These are phyloP conservation scores for Tribonema minus DNA, from an alignment of 108 stramenopile genomes.

Conservation along the genomic window DNA sequence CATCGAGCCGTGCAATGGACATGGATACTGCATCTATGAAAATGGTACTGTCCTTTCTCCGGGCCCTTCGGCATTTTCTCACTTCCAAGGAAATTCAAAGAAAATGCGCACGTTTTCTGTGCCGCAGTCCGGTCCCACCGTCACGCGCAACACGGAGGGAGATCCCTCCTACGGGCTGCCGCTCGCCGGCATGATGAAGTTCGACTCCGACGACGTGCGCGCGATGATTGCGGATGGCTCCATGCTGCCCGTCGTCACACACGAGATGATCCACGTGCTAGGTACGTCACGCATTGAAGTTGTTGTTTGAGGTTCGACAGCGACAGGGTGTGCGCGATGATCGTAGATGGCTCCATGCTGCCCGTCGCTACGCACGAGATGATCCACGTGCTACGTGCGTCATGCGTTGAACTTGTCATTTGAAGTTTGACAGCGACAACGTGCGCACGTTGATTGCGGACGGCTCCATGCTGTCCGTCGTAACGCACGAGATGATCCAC, in stretches of 20 bases:
- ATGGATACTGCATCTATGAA: no score
- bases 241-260: not conserved
- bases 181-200: not conserved
- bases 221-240: not conserved
- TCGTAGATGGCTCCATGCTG: not conserved
- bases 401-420: no score
- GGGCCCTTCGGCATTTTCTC: no score
- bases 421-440: not conserved
- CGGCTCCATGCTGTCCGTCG: not conserved
- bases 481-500: not conserved
- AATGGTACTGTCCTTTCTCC: no score
- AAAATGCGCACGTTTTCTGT: no score
- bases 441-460: not conserved
- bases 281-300: no score
- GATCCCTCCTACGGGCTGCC: no score
- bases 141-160: no score
- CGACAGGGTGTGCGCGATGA: not conserved
- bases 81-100: no score
- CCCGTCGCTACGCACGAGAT: not conserved
- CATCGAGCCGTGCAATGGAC: no score
- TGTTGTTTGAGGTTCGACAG: not conserved
- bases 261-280: not conserved
- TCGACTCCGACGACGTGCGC: not conserved
- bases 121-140: no score
- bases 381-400: not conserved